Conservation (phyloP, 495 filamentous ascomycete species). For the Tuber brumale region DNA sequence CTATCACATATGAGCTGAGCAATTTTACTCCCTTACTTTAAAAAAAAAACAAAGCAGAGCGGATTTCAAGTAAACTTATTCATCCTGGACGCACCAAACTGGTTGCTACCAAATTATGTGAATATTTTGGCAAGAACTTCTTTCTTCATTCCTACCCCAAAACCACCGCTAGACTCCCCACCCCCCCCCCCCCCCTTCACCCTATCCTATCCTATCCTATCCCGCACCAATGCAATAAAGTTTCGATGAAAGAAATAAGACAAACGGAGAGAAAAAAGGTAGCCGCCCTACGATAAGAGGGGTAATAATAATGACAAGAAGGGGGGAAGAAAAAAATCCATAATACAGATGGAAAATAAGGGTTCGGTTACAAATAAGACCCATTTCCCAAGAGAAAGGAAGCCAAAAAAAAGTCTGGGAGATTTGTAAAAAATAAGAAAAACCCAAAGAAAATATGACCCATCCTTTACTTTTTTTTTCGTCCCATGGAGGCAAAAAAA, state of each 20-base stretch:
- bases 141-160: neutral
- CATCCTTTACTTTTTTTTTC: neutral
- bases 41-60: neutral
- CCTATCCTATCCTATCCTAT: neutral
- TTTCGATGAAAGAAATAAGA: neutral
- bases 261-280: neutral
- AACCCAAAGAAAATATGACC: neutral
- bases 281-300: neutral
- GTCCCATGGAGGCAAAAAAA: neutral
- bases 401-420: neutral
- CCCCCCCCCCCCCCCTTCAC: neutral
- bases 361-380: constrained; percentile 3
- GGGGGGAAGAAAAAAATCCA: neutral
- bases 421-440: neutral
- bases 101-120: neutral
- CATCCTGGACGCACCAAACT: neutral
- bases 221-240: neutral
- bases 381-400: constrained; percentile 6
- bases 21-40: neutral
- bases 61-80: neutral
- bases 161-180: neutral
- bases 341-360: constrained; percentile 4
- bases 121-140: neutral
- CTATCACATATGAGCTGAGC: neutral
- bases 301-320: neutral